These are phyloP conservation scores for Solanum acaule DNA, from an alignment of 257 asterid genomes.

Conservation along the genomic window DNA sequence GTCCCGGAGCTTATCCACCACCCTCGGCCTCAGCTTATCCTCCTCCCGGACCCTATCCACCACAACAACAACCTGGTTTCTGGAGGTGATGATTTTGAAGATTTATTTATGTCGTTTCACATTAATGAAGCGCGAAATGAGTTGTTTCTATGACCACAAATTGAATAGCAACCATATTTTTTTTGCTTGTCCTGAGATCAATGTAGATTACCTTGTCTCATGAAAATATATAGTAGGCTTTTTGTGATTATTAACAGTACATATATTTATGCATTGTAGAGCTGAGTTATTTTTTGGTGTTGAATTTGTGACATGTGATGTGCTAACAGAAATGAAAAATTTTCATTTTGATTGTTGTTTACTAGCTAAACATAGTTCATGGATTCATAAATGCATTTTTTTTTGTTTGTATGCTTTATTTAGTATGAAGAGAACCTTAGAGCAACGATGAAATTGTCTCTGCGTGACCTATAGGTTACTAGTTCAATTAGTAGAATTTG, in stretches of 20 bases:
- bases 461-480: no score
- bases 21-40: slow-evolving; percentile 10
- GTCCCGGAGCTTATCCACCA: slow-evolving; percentile 16
- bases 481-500: no score
- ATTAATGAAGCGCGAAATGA: not conserved
- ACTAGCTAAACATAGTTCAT: not conserved
- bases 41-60: slow-evolving; percentile 23
- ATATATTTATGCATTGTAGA: not conserved
- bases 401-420: not conserved
- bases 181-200: not conserved
- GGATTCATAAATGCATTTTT: not conserved
- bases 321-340: not conserved
- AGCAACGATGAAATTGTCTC: no score
- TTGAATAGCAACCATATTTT: not conserved
- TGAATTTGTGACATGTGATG: not conserved
- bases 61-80: slow-evolving; percentile 21
- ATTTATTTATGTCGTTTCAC: not conserved
- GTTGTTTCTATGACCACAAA: not conserved
- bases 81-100: slow-evolving; percentile 23
- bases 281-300: not conserved
- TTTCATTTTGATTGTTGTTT: not conserved
- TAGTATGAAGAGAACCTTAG: not conserved
- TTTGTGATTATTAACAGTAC: not conserved
- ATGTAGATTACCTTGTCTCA: not conserved
- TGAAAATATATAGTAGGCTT: not conserved